Base-by-base conservation (phyloP, 768 basidiomycete species). In the Lactifluus subvellereus region DNA sequence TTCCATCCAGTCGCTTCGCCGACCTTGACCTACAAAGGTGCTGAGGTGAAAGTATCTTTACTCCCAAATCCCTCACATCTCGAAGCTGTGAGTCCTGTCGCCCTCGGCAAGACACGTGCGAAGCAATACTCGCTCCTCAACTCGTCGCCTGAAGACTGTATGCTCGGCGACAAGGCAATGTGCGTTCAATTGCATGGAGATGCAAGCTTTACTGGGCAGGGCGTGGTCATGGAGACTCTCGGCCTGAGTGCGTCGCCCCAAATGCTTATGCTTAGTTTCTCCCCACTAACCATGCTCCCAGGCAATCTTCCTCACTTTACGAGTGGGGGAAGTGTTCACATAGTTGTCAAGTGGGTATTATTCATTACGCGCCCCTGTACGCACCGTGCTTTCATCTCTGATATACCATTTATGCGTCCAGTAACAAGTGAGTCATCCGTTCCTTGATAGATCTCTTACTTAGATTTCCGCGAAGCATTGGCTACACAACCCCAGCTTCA, bases 181-280 rank as follows among this genome's bases (percentile, higher is more conserved):
- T 93, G 88, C 65, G 87, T 96, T 0, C 91, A 94, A 69, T 73
- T 97, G 52, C 94, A 96, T 66, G 94, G 94, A 3, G 94, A 97
- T 72, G 93, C 91, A 1, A 91, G 89, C 61, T 95, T 96, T 70
- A 82, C 88, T 0, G 94, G 94, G 0, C 94, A 96, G 72, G 94
- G 94, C 2, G 80, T 96, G 5, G 83, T 94, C 18, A 94, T 93
- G 86, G 94, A 96, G 73, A 80, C 82, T 18, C 78, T 97, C 37
- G 91, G 92, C 6, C 75, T 96, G 59, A 94, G 91, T 86, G 66
- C 55, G 87, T 77, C 27, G 13, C 10, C 43, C 43, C 16, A 48
- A 6, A 54, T 53, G 32, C 14, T 18, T 18, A 37, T 53, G 32
- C 14, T n/a, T 18, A 33, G 49, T 18, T 60, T 49, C 13, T 30